A percentile compares a stretch with the other conserved stretches of the same genome.
Evolutionary conservation across 2,329 filamentous ascomycete species (phyloP).

Genomic region (Talaromyces sp.): DNA sequence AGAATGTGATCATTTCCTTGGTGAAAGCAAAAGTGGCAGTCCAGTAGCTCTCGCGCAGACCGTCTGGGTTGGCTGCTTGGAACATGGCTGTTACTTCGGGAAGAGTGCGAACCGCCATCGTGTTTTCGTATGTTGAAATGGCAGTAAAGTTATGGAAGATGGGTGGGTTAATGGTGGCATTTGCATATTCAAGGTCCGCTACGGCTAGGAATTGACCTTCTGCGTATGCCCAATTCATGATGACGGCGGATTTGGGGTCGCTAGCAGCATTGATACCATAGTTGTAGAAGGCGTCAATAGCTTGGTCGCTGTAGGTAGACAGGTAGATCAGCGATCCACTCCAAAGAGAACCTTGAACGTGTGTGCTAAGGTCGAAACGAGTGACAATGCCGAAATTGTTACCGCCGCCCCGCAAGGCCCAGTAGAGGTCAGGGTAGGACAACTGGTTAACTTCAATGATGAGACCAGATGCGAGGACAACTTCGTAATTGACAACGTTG

Average conservation of each 20-base stretch:
- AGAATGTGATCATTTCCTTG: constrained; percentile 26
- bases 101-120: constrained; percentile 28
- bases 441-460: constrained; percentile 33
- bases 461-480: constrained; percentile 28
- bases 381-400: constrained; percentile 41
- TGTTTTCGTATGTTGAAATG: constrained; percentile 30
- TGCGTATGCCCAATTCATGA: constrained; percentile 30
- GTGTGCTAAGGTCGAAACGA: constrained; percentile 39
- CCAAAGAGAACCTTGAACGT: constrained; percentile 38
- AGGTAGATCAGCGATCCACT: constrained; percentile 35
- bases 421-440: constrained; percentile 37
- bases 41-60: constrained; percentile 33
- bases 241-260: constrained; percentile 36
- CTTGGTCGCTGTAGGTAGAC: constrained; percentile 25
- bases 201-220: constrained; percentile 27
- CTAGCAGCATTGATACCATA: constrained; percentile 27
- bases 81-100: constrained; percentile 35
- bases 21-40: constrained; percentile 32
- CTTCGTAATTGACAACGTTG: constrained; percentile 34
- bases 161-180: constrained; percentile 33
- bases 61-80: constrained; percentile 31
- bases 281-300: constrained; percentile 34
- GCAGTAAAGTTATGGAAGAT: constrained; percentile 39
- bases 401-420: constrained; percentile 41
- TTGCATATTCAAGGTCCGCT: constrained; percentile 37